Evolutionary conservation across 2,329 filamentous ascomycete genomes (phyloP), one percentile per base, ranked within the genome.

Genomic region (Fusarium sp.): DNA sequence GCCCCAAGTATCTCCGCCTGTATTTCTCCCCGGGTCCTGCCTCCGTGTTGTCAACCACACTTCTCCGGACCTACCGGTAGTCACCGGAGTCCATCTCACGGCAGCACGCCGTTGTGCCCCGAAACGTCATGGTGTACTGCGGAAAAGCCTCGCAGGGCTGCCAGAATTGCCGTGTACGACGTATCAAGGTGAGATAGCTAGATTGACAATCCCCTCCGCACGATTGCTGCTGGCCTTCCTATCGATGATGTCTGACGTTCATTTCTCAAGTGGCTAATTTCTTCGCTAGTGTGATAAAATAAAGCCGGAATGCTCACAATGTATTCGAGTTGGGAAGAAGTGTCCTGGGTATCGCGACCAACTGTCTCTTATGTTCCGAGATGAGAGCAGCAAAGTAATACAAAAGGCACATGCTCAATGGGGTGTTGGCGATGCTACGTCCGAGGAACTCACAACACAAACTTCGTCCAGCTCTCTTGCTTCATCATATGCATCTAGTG

Each of bases 331-430:
- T 44, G 82, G 83, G 71, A 86, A 87, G 75, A 83, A 80, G 70
- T 90, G 88, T 68, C 86, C 87, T 20, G 88, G 88, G 8, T 90
- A 90, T 70, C 83, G 88, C 67, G 87, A 90, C 65, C 86, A 88
- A 74, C 77, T 89, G 32, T 87, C 87, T 30, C 79, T 90, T 57
- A 86, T 90, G 83, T 90, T 90, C 73, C 86, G 88, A 36, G 87
- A 90, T 77, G 87, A 90, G 77, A 89, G 85, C 70, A 85, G 81
- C 68, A 86, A 88, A 70, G 87, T 89, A 44, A 85, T 87, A 24
- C 83, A 83, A 64, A 89, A 87, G 72, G 84, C 84, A 20, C 83
- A 86, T 55, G 84, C 83, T 24, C 83, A 81, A 75, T 85, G 80
- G 83, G 82, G 80, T 2, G 56, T 78, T 68, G 57, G 68, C 71